Conservation (phyloP, 768 basidiomycete genomes). For the Russula virescens region DNA sequence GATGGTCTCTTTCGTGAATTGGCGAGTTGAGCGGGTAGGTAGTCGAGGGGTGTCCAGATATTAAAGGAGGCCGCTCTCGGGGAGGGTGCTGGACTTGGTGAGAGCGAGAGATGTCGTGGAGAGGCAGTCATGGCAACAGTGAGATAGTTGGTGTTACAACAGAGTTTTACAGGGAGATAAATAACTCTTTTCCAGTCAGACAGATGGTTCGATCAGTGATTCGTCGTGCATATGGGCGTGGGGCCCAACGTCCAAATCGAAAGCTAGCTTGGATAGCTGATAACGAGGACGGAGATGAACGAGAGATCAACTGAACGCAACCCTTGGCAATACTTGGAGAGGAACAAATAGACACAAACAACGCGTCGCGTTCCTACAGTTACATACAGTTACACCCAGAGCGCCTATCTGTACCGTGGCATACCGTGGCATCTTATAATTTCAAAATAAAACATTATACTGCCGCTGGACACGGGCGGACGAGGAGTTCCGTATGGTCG, state of each 20-base stretch:
- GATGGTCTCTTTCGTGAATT: conserved; percentile 12
- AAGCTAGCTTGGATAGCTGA: not conserved
- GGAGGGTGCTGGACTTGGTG: conserved; percentile 6
- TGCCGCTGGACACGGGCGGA: too few relatives aligned
- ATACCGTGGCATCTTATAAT: too few relatives aligned
- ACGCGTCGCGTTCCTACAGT: too few relatives aligned
- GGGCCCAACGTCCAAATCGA: not conserved
- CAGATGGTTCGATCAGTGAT: not conserved
- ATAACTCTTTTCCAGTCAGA: not conserved
- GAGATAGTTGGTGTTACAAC: conserved; percentile 6
- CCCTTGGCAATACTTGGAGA: too few relatives aligned
- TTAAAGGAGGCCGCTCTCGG: not conserved
- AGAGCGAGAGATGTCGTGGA: conserved; percentile 3
- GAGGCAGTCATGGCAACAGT: not conserved
- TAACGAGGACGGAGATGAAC: not conserved
- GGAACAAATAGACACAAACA: too few relatives aligned
- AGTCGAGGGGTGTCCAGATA: not conserved
- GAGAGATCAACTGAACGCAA: too few relatives aligned
- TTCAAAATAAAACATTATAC: too few relatives aligned
- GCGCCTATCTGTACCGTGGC: too few relatives aligned
- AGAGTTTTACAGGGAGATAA: conserved; percentile 8
- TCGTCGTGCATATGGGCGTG: not conserved
- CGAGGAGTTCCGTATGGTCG: too few relatives aligned
- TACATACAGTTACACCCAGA: too few relatives aligned
- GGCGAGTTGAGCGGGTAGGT: not conserved